Percentiles rank a stretch among this genome's conserved stretches.
phyloP scores from a whole-genome alignment of 1,284 basidiomycete genomes.

The Melampsora americana region DNA sequence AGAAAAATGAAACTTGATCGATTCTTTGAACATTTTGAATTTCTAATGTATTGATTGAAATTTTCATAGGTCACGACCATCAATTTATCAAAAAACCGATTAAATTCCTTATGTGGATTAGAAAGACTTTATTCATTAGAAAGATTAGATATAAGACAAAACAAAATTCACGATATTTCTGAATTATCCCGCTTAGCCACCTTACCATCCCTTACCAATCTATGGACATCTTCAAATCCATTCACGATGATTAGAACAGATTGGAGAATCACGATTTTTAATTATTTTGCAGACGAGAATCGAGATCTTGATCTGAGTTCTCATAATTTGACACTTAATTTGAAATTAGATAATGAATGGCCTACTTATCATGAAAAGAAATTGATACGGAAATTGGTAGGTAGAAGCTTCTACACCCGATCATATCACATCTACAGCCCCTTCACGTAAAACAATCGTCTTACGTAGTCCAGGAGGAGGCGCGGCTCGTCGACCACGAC shows the following conservation, averaged over 20 bases:
- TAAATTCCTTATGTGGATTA: constrained; percentile 87
- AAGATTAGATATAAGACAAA: constrained; percentile 79
- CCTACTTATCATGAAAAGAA: constrained; percentile 33
- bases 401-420: neutral
- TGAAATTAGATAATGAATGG: constrained; percentile 46
- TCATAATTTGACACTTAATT: neutral
- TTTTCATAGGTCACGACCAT: constrained; percentile 58
- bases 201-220: constrained; percentile 69
- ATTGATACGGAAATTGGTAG: neutral
- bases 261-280: constrained; percentile 47
- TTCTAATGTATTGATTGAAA: neutral
- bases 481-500: neutral
- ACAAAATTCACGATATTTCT: constrained; percentile 73
- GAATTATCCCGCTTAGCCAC: constrained; percentile 80
- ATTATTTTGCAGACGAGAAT: constrained; percentile 46
- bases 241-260: constrained; percentile 54
- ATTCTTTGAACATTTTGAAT: too few relatives aligned
- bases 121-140: constrained; percentile 79
- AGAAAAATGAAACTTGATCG: too few relatives aligned
- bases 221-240: constrained; percentile 78
- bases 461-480: neutral
- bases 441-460: neutral
- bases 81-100: constrained; percentile 77
- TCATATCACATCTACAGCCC: neutral
- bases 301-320: constrained; percentile 32